Percentiles rank a stretch among this genome's conserved stretches.
These are phyloP conservation scores for Tuber magnatum DNA, from an alignment of 495 filamentous ascomycete species.

Conservation along the genomic window DNA sequence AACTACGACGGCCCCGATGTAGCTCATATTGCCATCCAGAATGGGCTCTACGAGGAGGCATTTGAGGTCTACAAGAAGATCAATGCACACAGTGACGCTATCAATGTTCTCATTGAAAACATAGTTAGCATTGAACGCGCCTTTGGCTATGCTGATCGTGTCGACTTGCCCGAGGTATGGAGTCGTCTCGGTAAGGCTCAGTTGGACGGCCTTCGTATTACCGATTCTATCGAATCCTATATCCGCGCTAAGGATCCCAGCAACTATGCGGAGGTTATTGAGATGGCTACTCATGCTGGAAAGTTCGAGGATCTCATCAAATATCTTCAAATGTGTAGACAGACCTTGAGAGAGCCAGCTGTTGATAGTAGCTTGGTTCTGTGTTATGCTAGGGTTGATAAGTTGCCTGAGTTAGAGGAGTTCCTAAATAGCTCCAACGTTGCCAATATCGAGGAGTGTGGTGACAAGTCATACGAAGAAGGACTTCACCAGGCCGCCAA, in stretches of 20 bases:
- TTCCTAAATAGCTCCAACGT: slow-evolving; percentile 93
- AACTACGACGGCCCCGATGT: slow-evolving; percentile 90
- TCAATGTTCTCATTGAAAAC: slow-evolving; percentile 90
- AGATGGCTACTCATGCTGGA: slow-evolving; percentile 88
- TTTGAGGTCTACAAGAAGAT: slow-evolving; percentile 99
- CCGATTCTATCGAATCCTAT: slow-evolving; percentile 92
- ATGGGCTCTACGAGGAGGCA: slow-evolving; percentile 91
- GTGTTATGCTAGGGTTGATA: slow-evolving; percentile 82
- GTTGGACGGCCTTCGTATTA: slow-evolving; percentile 87
- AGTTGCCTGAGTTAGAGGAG: slow-evolving; percentile 89
- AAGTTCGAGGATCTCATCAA: slow-evolving; percentile 98
- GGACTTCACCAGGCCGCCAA: slow-evolving; percentile 94
- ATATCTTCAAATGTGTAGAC: slow-evolving; percentile 92
- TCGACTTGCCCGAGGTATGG: slow-evolving; percentile 97
- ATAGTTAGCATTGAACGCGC: slow-evolving; percentile 98
- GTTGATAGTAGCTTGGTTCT: slow-evolving; percentile 93
- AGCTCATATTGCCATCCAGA: slow-evolving; percentile 83
- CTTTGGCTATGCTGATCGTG: slow-evolving; percentile 90
- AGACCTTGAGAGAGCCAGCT: slow-evolving; percentile 86
- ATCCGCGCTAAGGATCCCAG: slow-evolving; percentile 87
- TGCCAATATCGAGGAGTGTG: slow-evolving; percentile 87
- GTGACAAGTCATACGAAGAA: slow-evolving; percentile 95
- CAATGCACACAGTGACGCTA: slow-evolving; percentile 74
- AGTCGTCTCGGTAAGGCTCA: slow-evolving; percentile 98
- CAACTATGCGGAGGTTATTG: slow-evolving; percentile 93